These are phyloP conservation scores for Iris pallida DNA, from an alignment of 116 monocot genomes.

Conservation along the genomic window DNA sequence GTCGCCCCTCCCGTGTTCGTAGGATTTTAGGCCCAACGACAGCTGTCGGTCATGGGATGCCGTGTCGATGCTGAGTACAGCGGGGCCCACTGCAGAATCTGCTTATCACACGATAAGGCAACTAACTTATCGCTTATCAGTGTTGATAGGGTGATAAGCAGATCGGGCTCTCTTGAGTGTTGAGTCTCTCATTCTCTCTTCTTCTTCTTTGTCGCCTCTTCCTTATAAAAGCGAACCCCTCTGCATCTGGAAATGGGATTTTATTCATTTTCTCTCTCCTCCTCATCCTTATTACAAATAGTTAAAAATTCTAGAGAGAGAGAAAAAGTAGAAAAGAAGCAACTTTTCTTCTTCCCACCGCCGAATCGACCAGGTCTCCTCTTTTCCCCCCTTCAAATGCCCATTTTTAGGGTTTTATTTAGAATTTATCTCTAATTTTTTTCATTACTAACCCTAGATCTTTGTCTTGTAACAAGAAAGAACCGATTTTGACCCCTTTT, in stretches of 20 bases:
- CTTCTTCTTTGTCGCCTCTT: not conserved
- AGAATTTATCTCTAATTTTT: too few relatives aligned
- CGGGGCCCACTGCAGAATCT: not conserved
- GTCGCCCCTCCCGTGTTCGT: too few relatives aligned
- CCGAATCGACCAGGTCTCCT: not conserved
- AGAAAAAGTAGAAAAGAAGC: conserved; percentile 1
- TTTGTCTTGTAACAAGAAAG: not conserved
- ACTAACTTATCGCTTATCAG: not conserved
- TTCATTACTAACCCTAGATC: not conserved
- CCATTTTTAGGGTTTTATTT: not conserved
- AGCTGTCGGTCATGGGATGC: too few relatives aligned
- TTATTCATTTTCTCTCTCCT: not conserved
- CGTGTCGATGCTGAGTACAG: not conserved
- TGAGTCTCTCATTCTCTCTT: not conserved
- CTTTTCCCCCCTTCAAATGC: not conserved
- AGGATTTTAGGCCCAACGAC: too few relatives aligned
- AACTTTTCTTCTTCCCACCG: not conserved
- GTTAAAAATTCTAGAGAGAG: not conserved
- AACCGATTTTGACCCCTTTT: not conserved
- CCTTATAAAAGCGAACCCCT: not conserved
- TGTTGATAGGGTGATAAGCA: not conserved
- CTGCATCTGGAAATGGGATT: conserved; percentile 10
- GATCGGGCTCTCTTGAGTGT: rapidly evolving
- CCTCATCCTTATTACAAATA: not conserved
- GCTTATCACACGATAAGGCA: not conserved